Evolutionary conservation across 352 stramenopile genomes (phyloP).

Genomic region (Phytopythium montanum): DNA sequence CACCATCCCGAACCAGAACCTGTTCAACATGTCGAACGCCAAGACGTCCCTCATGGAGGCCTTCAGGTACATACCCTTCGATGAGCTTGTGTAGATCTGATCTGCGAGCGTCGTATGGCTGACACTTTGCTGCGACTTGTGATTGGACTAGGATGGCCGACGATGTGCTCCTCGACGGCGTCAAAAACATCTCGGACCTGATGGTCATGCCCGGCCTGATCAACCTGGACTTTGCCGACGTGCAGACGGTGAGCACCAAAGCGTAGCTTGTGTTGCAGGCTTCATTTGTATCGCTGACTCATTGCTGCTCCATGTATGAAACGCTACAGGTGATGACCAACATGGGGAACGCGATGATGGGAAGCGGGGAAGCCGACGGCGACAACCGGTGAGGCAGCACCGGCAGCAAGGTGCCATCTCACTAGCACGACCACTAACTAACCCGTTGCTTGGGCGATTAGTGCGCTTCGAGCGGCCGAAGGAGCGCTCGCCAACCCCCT

Average conservation of each 20-base stretch:
- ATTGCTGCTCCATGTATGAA: constrained; percentile 2
- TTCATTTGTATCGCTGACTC: background rate
- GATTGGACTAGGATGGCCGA: constrained; percentile 57
- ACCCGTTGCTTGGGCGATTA: constrained; percentile 7
- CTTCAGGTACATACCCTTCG: constrained; percentile 47
- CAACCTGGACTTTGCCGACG: constrained; percentile 86
- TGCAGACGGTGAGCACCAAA: constrained; percentile 76
- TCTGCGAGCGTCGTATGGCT: background rate
- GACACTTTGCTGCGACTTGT: background rate
- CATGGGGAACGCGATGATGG: constrained; percentile 89
- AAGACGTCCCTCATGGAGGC: constrained; percentile 86
- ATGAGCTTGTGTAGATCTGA: background rate
- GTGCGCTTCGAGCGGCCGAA: constrained; percentile 79
- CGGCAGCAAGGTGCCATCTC: background rate
- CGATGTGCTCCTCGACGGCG: constrained; percentile 80
- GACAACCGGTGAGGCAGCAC: constrained; percentile 66
- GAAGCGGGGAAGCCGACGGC: constrained; percentile 89
- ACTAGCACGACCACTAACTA: background rate
- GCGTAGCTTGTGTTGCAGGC: background rate
- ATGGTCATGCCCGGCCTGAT: constrained; percentile 89
- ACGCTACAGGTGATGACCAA: constrained; percentile 84
- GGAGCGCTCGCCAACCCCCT: constrained; percentile 85
- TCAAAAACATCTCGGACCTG: constrained; percentile 88
- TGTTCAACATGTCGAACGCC: constrained; percentile 88
- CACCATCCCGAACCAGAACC: constrained; percentile 87